Conservation (phyloP, 768 basidiomycete genomes). For the Bullera alba region DNA sequence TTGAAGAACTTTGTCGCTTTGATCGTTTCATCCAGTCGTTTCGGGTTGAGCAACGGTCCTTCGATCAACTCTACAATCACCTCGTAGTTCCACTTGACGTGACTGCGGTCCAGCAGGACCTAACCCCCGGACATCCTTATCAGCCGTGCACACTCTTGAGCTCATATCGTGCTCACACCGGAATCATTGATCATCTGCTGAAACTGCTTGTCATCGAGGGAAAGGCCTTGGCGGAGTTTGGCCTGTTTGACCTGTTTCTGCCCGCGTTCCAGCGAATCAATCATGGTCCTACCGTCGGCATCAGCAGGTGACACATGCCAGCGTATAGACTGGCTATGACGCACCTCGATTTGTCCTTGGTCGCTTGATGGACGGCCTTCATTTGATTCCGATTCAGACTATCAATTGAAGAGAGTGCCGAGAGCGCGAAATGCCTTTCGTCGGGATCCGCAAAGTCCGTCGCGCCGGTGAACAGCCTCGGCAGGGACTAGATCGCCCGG, state of each 20-base stretch:
- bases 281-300: neutral
- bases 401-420: conserved; percentile 79
- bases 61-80: conserved; percentile 80
- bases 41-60: conserved; percentile 83
- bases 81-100: conserved; percentile 88
- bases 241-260: conserved; percentile 86
- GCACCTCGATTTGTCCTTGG: conserved; percentile 10
- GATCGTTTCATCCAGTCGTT: conserved; percentile 89
- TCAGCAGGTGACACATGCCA: neutral
- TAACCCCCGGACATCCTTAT: conserved; percentile 36
- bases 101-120: conserved; percentile 83
- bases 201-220: conserved; percentile 92
- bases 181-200: conserved; percentile 77
- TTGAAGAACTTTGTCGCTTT: conserved; percentile 80
- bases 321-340: neutral
- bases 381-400: conserved; percentile 85
- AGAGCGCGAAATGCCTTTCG: conserved; percentile 72
- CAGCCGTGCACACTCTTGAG: neutral
- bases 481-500: conserved; percentile 58
- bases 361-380: conserved; percentile 52
- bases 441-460: conserved; percentile 65
- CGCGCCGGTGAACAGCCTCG: conserved; percentile 76
- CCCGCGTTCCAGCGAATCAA: conserved; percentile 72
- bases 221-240: conserved; percentile 80
- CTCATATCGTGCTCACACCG: conserved; percentile 54